Conservation (phyloP, 306 rosid genomes). For the Vigna angularis region DNA sequence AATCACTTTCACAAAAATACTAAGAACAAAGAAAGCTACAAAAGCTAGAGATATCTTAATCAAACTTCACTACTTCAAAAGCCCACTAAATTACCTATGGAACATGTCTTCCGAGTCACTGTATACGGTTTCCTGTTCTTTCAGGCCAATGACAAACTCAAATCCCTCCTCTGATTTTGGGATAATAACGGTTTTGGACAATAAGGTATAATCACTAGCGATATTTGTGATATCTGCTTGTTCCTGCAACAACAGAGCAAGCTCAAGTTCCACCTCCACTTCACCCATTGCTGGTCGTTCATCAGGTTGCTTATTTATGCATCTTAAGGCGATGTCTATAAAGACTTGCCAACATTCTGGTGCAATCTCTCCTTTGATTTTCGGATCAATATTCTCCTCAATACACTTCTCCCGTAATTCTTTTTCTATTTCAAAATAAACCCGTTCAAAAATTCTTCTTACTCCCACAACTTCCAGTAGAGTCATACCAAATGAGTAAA, state of each 20-base stretch:
- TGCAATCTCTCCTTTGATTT: neutral
- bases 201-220: neutral
- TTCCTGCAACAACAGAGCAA: slow-evolving; percentile 40
- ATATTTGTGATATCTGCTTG: slow-evolving; percentile 7
- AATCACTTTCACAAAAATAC: no score
- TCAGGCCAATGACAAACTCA: no score
- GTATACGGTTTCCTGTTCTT: no score
- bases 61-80: no score
- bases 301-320: neutral
- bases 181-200: neutral
- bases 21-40: no score
- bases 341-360: slow-evolving; percentile 5
- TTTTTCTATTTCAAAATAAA: neutral
- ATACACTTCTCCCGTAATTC: neutral
- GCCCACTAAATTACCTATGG: no score
- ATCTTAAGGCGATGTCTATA: neutral
- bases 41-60: no score
- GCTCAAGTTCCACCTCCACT: slow-evolving; percentile 45
- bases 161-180: no score
- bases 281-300: slow-evolving; percentile 50
- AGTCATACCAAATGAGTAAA: slow-evolving; percentile 23
- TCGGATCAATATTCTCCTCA: neutral
- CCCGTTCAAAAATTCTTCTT: neutral
- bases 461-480: neutral
- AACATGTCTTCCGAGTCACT: no score